Evolutionary conservation across 2,329 filamentous ascomycete species (phyloP).

Genomic region (Trichoderma koningii): DNA sequence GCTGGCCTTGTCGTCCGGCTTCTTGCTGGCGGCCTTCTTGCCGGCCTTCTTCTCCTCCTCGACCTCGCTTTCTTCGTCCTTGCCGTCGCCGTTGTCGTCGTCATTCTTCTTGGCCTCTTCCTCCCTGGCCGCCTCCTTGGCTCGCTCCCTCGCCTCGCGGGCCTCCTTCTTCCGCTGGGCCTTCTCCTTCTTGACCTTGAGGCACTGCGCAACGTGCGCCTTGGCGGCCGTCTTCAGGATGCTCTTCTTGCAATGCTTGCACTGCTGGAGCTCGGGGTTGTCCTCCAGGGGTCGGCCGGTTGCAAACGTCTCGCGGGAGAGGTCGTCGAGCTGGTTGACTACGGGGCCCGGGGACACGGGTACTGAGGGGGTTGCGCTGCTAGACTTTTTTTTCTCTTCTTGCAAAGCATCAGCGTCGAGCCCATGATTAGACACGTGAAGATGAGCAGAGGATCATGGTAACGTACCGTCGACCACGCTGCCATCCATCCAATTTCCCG

Average conservation of each 20-base stretch:
- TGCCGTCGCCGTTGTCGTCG: slow-evolving; percentile 51
- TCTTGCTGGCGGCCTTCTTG: slow-evolving; percentile 70
- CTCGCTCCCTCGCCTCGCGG: slow-evolving; percentile 68
- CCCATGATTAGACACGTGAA: background rate
- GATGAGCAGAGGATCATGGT: background rate
- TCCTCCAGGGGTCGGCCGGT: slow-evolving; percentile 83
- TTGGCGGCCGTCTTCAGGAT: slow-evolving; percentile 74
- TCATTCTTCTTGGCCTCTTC: slow-evolving; percentile 57
- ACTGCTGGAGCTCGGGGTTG: slow-evolving; percentile 74
- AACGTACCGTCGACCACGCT: slow-evolving; percentile 61
- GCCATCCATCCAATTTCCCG: slow-evolving; percentile 73
- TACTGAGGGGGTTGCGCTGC: slow-evolving; percentile 44
- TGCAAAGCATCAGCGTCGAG: slow-evolving; percentile 2
- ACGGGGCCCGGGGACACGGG: slow-evolving; percentile 56
- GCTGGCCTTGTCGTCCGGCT: slow-evolving; percentile 66
- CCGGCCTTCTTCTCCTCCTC: slow-evolving; percentile 49
- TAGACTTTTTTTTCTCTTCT: slow-evolving; percentile 62
- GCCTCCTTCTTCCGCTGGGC: slow-evolving; percentile 76
- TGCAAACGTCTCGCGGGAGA: slow-evolving; percentile 74
- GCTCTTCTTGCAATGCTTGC: slow-evolving; percentile 93
- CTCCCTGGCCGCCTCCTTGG: slow-evolving; percentile 62
- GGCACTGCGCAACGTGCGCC: slow-evolving; percentile 78
- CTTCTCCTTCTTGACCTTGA: slow-evolving; percentile 82
- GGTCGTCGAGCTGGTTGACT: slow-evolving; percentile 72
- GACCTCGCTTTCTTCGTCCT: slow-evolving; percentile 53